Conservation (phyloP, 1,284 basidiomycete genomes). For the Ganoderma meredithae region DNA sequence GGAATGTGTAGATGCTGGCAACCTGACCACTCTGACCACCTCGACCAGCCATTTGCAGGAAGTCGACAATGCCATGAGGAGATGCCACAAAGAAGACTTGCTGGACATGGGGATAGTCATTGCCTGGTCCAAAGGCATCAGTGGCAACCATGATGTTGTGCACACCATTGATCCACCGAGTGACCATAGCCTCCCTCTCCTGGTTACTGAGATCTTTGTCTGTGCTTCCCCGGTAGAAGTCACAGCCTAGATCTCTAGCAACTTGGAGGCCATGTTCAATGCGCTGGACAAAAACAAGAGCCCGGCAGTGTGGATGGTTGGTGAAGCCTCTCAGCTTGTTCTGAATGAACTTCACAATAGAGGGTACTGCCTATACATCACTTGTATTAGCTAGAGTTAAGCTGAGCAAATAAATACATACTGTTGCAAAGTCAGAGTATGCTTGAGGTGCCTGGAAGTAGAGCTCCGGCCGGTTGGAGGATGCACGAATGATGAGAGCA, state of each 20-base stretch:
- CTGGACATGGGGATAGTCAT: slow-evolving; percentile 20
- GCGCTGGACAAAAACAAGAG: slow-evolving; percentile 11
- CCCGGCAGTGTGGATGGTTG: background rate
- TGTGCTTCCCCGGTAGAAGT: slow-evolving; percentile 18
- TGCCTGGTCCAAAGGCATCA: slow-evolving; percentile 25
- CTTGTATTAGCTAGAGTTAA: no score
- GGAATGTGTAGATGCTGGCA: slow-evolving; percentile 6
- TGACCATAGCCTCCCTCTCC: slow-evolving; percentile 4
- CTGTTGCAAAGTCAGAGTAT: background rate
- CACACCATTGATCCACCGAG: slow-evolving; percentile 9
- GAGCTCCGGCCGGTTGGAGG: slow-evolving; percentile 18
- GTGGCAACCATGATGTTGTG: slow-evolving; percentile 23
- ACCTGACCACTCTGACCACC: slow-evolving; percentile 10
- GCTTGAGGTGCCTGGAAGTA: background rate
- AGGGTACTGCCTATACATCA: background rate
- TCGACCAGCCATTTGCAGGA: slow-evolving; percentile 18
- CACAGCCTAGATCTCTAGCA: background rate
- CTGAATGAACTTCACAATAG: background rate
- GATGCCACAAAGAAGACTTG: slow-evolving; percentile 16
- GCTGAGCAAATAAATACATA: no score
- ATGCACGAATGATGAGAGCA: slow-evolving; percentile 9
- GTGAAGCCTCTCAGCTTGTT: background rate
- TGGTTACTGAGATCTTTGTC: slow-evolving; percentile 7
- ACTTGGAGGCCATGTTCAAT: background rate
- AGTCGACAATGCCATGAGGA: slow-evolving; percentile 20